These are phyloP conservation scores for Fusarium fracticaudum DNA, from an alignment of 2,329 filamentous ascomycete species.

Conservation along the genomic window DNA sequence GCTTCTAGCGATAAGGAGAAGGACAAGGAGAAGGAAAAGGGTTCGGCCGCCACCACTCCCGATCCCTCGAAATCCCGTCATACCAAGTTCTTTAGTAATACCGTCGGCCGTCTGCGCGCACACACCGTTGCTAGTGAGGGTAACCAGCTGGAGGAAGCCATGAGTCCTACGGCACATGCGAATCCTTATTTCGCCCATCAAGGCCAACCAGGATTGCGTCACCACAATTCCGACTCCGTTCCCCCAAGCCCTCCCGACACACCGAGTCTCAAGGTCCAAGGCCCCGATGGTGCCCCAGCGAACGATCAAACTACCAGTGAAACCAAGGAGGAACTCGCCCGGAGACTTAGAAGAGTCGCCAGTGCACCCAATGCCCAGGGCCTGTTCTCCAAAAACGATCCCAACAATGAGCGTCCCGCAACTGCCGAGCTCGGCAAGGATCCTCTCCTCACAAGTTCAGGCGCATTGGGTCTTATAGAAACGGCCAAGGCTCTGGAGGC, in stretches of 20 bases:
- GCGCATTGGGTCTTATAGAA: slow-evolving; percentile 51
- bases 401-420: slow-evolving; percentile 74
- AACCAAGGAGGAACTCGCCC: slow-evolving; percentile 92
- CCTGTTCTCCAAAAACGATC: slow-evolving; percentile 71
- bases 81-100: slow-evolving; percentile 86
- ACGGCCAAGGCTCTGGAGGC: slow-evolving; percentile 38
- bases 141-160: slow-evolving; percentile 84
- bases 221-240: slow-evolving; percentile 93
- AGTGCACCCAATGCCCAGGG: slow-evolving; percentile 98
- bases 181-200: slow-evolving; percentile 99
- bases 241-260: slow-evolving; percentile 94
- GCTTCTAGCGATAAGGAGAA: slow-evolving; percentile 50
- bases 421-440: slow-evolving; percentile 91
- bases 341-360: slow-evolving; percentile 91
- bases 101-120: slow-evolving; percentile 87
- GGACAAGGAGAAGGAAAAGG: slow-evolving; percentile 51
- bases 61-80: slow-evolving; percentile 73
- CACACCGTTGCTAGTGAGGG: slow-evolving; percentile 93
- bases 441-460: slow-evolving; percentile 66
- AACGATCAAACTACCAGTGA: slow-evolving; percentile 75
- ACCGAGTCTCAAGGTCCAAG: slow-evolving; percentile 78
- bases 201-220: slow-evolving; percentile 89
- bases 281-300: slow-evolving; percentile 68
- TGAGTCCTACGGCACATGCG: slow-evolving; percentile 91
- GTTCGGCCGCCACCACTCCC: slow-evolving; percentile 17